Base-by-base conservation (phyloP, 108 stramenopile species). In the Conticribra weissflogii region DNA sequence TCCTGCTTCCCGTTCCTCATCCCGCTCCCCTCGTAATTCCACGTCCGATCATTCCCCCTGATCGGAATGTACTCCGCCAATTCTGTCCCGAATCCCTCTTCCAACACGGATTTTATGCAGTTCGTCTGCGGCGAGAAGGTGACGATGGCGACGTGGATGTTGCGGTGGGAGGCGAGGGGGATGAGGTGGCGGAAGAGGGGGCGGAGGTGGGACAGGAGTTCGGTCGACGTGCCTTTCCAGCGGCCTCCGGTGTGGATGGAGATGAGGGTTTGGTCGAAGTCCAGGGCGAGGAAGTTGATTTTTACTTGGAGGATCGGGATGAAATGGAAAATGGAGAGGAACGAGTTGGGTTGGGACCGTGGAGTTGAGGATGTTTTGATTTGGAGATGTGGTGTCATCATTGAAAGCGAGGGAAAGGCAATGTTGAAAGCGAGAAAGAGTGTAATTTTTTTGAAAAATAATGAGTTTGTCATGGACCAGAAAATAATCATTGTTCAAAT, bases 181-280 rank as follows among this genome's bases (percentile, higher is more conserved):
- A 98, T 68, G 19, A 98, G 67, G 12, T 82, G 76, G 44, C 66
- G 75, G 76, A 97, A 98, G 32, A 92, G 78, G 29, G 94, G 93
- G n/a, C 97, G 88, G 12, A 98, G 81, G 76, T 94, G 93, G 24
- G 72, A 58, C 9, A 79, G 56, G 7, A 98, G 82, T 76, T 95
- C 96, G 16, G 77, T 67, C 15, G 68, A 58, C 2, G 93, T 81
- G 23, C 82, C 92, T 24, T 83, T 79, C 94, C 94, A 97, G 32
- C 67, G 69, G 2, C 97, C 97, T 0, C 91, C 89, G n/a, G 97
- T 98, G 83, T 98, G 97, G 1, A 94, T 81, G 68, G 92, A 85
- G 28, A 98, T 61, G 28, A 98, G 84, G 4, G 97, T 98, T 56
- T 85, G 84, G 68, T 98, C 97, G 66, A 98, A 98, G 79, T 98